phyloP scores from a whole-genome alignment of 2,329 filamentous ascomycete genomes.

The Cercospora sp. region DNA sequence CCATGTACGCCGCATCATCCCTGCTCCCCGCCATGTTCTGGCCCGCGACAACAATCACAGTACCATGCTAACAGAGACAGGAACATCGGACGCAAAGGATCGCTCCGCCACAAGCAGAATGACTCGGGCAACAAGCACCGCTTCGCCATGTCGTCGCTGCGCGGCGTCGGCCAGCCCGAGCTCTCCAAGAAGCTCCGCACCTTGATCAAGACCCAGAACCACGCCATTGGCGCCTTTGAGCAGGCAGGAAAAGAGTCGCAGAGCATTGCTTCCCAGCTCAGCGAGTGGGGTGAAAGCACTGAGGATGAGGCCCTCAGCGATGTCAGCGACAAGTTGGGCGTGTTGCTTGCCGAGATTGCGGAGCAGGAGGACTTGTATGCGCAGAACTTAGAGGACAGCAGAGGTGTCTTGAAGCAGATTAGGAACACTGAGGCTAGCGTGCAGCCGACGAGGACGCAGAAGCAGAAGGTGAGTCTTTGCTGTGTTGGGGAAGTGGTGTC shows the following conservation, averaged over 20 bases:
- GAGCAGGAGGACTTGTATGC: conserved; percentile 91
- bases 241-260: conserved; percentile 79
- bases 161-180: conserved; percentile 77
- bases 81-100: conserved; percentile 61
- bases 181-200: conserved; percentile 85
- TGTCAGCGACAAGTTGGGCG: conserved; percentile 92
- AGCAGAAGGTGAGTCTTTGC: conserved; percentile 59
- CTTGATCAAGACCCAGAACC: conserved; percentile 93
- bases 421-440: conserved; percentile 95
- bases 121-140: conserved; percentile 57
- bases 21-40: background rate
- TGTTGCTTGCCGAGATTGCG: conserved; percentile 86
- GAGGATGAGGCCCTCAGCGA: conserved; percentile 84
- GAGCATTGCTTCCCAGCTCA: conserved; percentile 84
- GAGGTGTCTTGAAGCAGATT: conserved; percentile 82
- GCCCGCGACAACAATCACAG: background rate
- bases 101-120: conserved; percentile 67
- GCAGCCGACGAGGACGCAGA: conserved; percentile 85
- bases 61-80: background rate
- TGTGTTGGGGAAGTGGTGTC: conserved; percentile 52
- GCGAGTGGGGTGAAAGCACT: conserved; percentile 94
- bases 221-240: conserved; percentile 81
- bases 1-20: conserved; percentile 4
- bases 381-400: conserved; percentile 81
- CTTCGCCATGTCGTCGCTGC: conserved; percentile 84